A percentile compares a stretch with the other conserved stretches of the same genome.
phyloP scores from a whole-genome alignment of 2,329 filamentous ascomycete genomes.

The Lojkania enalia region DNA sequence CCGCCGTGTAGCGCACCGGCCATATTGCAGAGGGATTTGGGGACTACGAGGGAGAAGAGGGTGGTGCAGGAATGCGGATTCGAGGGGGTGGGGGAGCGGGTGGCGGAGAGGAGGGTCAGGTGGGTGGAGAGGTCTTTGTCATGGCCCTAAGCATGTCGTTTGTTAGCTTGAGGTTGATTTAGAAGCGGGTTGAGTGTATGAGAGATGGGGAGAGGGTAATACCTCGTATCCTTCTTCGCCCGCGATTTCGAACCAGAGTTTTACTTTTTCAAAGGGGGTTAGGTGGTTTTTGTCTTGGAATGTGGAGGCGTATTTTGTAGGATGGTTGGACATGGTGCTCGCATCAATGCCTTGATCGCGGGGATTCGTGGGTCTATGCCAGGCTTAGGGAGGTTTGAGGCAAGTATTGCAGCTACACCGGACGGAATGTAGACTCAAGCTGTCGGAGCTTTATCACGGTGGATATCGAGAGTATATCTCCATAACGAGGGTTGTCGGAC shows the following conservation, averaged over 20 bases:
- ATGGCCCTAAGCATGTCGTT: slow-evolving; percentile 28
- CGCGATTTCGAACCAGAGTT: slow-evolving; percentile 26
- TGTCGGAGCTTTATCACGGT: too few species aligned
- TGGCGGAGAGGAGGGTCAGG: slow-evolving; percentile 42
- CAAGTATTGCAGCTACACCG: too few species aligned
- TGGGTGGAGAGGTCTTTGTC: slow-evolving; percentile 35
- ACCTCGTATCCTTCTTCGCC: slow-evolving; percentile 29
- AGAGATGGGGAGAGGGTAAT: slow-evolving; percentile 4
- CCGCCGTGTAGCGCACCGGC: slow-evolving; percentile 58
- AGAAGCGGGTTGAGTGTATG: slow-evolving; percentile 2
- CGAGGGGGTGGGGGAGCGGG: slow-evolving; percentile 26
- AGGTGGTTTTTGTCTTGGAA: slow-evolving; percentile 11
- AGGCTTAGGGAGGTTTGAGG: too few species aligned
- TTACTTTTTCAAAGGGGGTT: slow-evolving; percentile 25
- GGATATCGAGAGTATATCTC: too few species aligned
- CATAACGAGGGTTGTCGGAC: too few species aligned
- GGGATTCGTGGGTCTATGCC: too few species aligned
- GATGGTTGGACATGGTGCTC: too few species aligned
- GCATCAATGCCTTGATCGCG: too few species aligned
- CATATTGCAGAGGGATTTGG: slow-evolving; percentile 51
- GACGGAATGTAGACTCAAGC: too few species aligned
- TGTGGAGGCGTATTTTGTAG: too few species aligned
- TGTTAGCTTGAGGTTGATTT: slow-evolving; percentile 8
- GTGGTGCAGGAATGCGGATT: slow-evolving; percentile 41
- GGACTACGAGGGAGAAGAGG: slow-evolving; percentile 51